Percentiles rank a stretch among this genome's conserved stretches.
phyloP scores from a whole-genome alignment of 768 basidiomycete species.

The Neoboletus magnificus region DNA sequence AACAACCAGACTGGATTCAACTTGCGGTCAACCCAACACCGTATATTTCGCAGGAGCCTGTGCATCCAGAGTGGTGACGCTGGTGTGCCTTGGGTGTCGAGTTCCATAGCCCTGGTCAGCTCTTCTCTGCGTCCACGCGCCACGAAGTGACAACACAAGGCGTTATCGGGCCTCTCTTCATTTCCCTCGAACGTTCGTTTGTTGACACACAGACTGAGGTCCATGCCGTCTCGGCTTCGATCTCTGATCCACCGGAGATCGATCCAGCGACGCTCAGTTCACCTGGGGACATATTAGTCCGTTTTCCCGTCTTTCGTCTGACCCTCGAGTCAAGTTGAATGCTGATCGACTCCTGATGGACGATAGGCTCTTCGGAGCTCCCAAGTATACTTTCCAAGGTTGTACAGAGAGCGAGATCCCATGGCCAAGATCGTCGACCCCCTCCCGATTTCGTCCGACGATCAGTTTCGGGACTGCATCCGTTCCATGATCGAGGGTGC shows the following conservation, averaged over 20 bases:
- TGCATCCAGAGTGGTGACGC: slow-evolving; percentile 24
- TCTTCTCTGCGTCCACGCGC: slow-evolving; percentile 14
- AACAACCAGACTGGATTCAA: neutral
- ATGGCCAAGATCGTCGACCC: slow-evolving; percentile 13
- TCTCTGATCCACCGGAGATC: slow-evolving; percentile 16
- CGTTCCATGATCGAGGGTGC: slow-evolving; percentile 4
- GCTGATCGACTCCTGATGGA: neutral
- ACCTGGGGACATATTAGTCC: slow-evolving; percentile 11
- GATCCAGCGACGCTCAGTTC: slow-evolving; percentile 11
- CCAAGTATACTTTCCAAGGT: slow-evolving; percentile 12
- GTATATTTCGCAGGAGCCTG: slow-evolving; percentile 23
- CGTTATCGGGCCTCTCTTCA: too few species aligned
- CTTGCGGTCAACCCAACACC: slow-evolving; percentile 16
- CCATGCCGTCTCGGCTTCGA: slow-evolving; percentile 13
- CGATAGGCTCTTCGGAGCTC: slow-evolving; percentile 16
- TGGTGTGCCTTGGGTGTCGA: slow-evolving; percentile 20
- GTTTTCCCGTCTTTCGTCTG: neutral
- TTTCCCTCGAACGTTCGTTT: neutral
- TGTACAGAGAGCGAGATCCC: slow-evolving; percentile 14
- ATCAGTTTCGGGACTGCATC: slow-evolving; percentile 11
- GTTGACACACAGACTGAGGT: neutral
- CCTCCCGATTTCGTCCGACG: slow-evolving; percentile 14
- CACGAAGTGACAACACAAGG: too few species aligned
- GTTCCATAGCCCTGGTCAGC: slow-evolving; percentile 16
- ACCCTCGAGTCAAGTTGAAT: neutral